A percentile compares a stretch with the other conserved stretches of the same genome.
Conservation (phyloP, 345 rosid species). For the Capsella bursapastoris region DNA sequence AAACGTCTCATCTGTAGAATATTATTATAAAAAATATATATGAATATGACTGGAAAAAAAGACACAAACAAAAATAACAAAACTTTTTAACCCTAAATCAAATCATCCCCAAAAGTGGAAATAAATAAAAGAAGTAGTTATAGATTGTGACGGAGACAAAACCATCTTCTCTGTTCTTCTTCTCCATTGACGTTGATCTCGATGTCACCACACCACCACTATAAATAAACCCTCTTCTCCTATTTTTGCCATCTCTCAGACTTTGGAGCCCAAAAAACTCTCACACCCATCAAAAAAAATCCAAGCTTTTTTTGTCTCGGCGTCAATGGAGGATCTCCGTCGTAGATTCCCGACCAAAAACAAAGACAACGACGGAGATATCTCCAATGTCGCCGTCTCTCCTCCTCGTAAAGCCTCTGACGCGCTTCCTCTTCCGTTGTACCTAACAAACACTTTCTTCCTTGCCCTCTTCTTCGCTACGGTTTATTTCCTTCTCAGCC, state of each 20-base stretch:
- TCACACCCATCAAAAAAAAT: neutral
- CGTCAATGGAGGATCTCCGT: constrained; percentile 25
- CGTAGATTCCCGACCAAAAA: constrained; percentile 24
- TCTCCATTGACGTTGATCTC: constrained; percentile 8
- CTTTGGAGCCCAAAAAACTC: neutral
- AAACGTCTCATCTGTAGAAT: no score
- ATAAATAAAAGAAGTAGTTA: neutral
- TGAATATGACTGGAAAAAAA: no score
- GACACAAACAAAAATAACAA: no score
- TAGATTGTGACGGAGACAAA: constrained; percentile 1
- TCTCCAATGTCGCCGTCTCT: neutral
- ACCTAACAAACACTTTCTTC: constrained; percentile 54
- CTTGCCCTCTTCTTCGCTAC: constrained; percentile 57
- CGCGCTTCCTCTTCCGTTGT: constrained; percentile 53
- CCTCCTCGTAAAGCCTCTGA: constrained; percentile 46
- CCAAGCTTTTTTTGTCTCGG: neutral
- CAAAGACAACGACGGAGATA: neutral
- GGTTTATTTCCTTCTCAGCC: constrained; percentile 57
- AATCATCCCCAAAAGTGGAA: neutral
- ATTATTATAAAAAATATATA: no score
- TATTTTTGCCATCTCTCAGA: neutral
- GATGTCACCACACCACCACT: neutral
- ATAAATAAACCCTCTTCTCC: constrained; percentile 1
- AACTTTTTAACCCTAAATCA: no score
- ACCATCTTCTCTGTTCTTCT: neutral